These are phyloP conservation scores for Fennellomyces sp. DNA, from an alignment of 371 early-diverging fungal genomes.

Conservation along the genomic window DNA sequence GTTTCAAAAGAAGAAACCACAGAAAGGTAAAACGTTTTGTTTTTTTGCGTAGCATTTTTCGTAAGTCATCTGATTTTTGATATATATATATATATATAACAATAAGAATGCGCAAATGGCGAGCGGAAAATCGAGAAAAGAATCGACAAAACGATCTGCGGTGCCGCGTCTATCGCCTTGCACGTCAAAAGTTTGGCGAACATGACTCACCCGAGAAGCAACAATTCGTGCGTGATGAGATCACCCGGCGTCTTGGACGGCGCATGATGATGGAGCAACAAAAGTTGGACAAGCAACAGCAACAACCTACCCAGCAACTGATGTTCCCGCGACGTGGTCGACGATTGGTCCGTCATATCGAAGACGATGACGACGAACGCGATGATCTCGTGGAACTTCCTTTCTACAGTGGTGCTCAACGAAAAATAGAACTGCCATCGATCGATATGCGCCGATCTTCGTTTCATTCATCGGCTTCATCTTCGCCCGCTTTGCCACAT, in stretches of 20 bases:
- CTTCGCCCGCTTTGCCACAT: conserved; percentile 35
- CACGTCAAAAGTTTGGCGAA: conserved; percentile 62
- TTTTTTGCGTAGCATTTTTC: neutral
- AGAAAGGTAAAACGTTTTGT: conserved; percentile 30
- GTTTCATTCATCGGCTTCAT: conserved; percentile 11
- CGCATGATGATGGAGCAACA: conserved; percentile 19
- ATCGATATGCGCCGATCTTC: conserved; percentile 14
- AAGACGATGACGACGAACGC: conserved; percentile 7
- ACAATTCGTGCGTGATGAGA: conserved; percentile 64
- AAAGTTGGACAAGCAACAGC: conserved; percentile 2
- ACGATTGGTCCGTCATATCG: conserved; percentile 25
- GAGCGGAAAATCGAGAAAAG: conserved; percentile 60
- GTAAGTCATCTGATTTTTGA: too few species aligned
- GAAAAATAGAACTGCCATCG: conserved; percentile 49
- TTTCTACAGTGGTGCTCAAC: conserved; percentile 45
- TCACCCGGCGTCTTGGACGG: conserved; percentile 38
- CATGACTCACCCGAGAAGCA: conserved; percentile 57
- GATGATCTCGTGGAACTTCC: conserved; percentile 34
- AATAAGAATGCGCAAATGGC: conserved; percentile 58
- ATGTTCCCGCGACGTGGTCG: conserved; percentile 9
- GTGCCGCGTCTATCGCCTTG: conserved; percentile 69
- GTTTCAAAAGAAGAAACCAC: conserved; percentile 48
- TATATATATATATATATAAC: neutral
- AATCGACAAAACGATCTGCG: conserved; percentile 67
- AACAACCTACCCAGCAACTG: neutral